Evolutionary conservation across 257 asterid genomes (phyloP), one percentile per base, ranked within the genome.

Genomic region (Solanum chiquidenum): DNA sequence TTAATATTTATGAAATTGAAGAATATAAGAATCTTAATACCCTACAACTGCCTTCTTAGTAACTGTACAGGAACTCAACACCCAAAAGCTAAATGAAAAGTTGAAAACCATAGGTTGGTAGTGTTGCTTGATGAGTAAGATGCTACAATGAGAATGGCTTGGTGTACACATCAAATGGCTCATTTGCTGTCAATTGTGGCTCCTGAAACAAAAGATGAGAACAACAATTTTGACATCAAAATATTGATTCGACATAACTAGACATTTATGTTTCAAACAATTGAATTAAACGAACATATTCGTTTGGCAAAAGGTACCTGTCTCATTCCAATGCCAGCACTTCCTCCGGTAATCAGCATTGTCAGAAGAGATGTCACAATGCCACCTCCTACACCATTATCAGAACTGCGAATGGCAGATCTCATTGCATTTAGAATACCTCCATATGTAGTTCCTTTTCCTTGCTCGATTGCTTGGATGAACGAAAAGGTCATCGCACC

Each of bases 401-500:
- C 93, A 3, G 94, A 88, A 76, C 85, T 92, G 82, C 94, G 93
- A 46, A 96, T 93, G 42, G 96, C 92, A 40, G 98, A 91, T 89
- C 98, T 92, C 98, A 96, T 97, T 35, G 98, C 94, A 58, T 77
- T 95, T 83, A 97, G 86, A 12, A 97, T 91, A 87, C 95, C 93
- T 90, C 99, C 99, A 6, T 96, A 97, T 1, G 99, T 97, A 83
- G 91, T 84, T 88, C 94, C 98, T 44, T 93, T 92, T 46, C 96
- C 97, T 2, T 86, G 94, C 87, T 97, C 99, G 12, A 97, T 89
- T 66, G 99, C 98, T 93, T 97, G 98, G 91, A 97, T 97, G 91
- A 97, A 94, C 4, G 99, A 93, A 91, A 46, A 97, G 52, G 99
- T 97, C 99, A 97, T 97, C 49, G 98, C 99, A 7, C 99, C 99